Evolutionary conservation across 2,329 filamentous ascomycete genomes (phyloP), one percentile per base, ranked within the genome.

Genomic region (Pseudophaeomoniella oleicola): DNA sequence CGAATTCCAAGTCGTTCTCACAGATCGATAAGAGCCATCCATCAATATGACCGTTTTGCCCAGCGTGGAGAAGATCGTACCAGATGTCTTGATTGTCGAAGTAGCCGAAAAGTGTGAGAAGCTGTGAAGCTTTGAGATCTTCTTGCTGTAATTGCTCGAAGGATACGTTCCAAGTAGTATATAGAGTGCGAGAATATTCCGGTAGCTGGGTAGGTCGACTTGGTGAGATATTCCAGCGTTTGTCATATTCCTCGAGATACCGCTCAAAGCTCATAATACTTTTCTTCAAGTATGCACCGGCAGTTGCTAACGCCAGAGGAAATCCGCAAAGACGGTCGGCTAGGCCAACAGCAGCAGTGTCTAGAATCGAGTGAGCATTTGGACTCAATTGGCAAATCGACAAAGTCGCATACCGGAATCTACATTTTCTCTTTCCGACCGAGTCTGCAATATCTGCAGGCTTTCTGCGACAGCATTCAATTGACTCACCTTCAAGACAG

Each of bases 261-360:
- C 61, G 46, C 0, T 35, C 37, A n/a, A 54, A 55, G 19, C 40
- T 60, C 1, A 50, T 59, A 27, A 54, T 40, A 16, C 55, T 53
- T 33, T 63, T 42, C 17, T 51, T 38, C 11, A 69, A 55, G 40
- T 63, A 69, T 0, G 59, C 52, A 4, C 63, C 62, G 13, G 65
- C 64, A 12, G 62, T 58, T 3, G 62, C 48, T 12, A 69, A 54
- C 2, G 64, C 64, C 18, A 70, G 54, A 10, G 63, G 63, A 17
- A 67, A 55, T 3, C 65, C 60, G 39, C 62, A 57, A 1, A 69
- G 57, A 34, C 48, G 45, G 19, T 46, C 39, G 2, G 50, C 50
- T 39, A 66, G 53, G 10, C 10, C n/a, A 17, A 16, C 17, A 13
- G 44, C 44, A 33, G 32, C 31, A 36, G 30, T 22, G 34, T 44